These are phyloP conservation scores for Pseudogymnoascus sp. DNA, from an alignment of 2,329 filamentous ascomycete genomes.

Conservation along the genomic window DNA sequence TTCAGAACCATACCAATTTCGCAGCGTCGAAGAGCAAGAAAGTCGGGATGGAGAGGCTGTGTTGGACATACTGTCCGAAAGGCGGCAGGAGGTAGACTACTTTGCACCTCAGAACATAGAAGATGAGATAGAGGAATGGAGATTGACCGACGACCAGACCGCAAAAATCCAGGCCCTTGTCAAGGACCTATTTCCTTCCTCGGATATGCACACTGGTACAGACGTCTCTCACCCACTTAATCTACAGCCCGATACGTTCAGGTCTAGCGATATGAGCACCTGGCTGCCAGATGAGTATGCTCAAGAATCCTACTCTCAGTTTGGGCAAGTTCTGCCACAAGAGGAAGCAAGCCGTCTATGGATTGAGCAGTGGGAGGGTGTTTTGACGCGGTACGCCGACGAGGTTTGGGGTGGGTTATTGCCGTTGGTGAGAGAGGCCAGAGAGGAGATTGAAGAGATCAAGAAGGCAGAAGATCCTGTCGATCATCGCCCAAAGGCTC, in stretches of 20 bases:
- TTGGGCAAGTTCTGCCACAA: conserved; percentile 9
- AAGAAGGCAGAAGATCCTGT: conserved; percentile 19
- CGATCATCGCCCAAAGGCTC: conserved; percentile 10
- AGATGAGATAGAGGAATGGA: conserved; percentile 26
- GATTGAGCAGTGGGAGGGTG: conserved; percentile 50
- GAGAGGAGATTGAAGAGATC: conserved; percentile 45
- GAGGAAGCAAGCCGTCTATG: conserved; percentile 33
- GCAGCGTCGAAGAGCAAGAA: conserved; percentile 22
- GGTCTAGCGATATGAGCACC: conserved; percentile 5
- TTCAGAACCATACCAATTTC: neutral
- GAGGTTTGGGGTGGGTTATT: conserved; percentile 63
- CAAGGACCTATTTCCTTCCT: conserved; percentile 20
- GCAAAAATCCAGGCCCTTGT: conserved; percentile 22
- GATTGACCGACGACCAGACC: conserved; percentile 23
- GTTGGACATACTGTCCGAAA: conserved; percentile 32
- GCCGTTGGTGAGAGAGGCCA: conserved; percentile 50
- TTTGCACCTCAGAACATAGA: conserved; percentile 21
- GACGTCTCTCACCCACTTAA: conserved; percentile 21
- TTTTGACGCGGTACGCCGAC: conserved; percentile 52
- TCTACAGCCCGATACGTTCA: conserved; percentile 17
- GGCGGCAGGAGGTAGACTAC: conserved; percentile 20
- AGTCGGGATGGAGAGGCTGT: conserved; percentile 36
- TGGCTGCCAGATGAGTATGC: conserved; percentile 22
- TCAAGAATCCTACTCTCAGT: conserved; percentile 15
- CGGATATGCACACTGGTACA: conserved; percentile 16